Percentiles rank a stretch among this genome's conserved stretches.
Conservation (phyloP, 164 flowering plant species). For the Magnolia changhungtana region DNA sequence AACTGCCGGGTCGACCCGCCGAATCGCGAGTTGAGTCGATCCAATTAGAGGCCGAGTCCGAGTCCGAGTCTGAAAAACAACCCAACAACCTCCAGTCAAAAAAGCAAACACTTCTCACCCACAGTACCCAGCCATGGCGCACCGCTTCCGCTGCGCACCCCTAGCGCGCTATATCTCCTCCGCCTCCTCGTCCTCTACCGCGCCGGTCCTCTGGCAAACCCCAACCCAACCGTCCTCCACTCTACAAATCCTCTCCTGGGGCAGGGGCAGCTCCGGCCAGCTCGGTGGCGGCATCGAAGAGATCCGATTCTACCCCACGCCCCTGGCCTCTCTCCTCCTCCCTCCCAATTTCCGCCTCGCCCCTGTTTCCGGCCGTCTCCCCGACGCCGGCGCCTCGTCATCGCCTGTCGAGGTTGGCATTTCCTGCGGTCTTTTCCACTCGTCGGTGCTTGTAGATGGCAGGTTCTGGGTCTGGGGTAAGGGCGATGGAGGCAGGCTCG, state of each 20-base stretch:
- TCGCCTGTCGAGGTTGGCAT: conserved; percentile 44
- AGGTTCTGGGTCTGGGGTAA: conserved; percentile 91
- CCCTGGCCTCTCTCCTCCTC: conserved; percentile 51
- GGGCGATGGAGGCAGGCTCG: conserved; percentile 91
- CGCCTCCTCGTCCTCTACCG: conserved; percentile 18
- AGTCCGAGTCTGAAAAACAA: neutral
- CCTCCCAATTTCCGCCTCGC: conserved; percentile 49
- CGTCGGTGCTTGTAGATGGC: conserved; percentile 60
- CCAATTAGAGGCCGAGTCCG: neutral
- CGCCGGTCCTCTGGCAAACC: conserved; percentile 32
- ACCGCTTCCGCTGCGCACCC: conserved; percentile 9
- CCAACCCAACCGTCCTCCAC: conserved; percentile 22
- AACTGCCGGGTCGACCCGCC: too few species aligned
- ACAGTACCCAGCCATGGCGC: neutral
- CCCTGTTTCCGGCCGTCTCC: conserved; percentile 46
- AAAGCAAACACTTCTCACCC: neutral
- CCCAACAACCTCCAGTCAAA: neutral
- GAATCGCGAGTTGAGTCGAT: neutral
- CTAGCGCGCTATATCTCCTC: conserved; percentile 19
- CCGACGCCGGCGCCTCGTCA: neutral
- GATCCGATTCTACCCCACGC: conserved; percentile 58
- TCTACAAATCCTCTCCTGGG: conserved; percentile 80
- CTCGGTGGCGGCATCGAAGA: conserved; percentile 84
- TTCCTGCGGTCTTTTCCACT: conserved; percentile 89
- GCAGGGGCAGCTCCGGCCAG: conserved; percentile 86